Evolutionary conservation across 2,329 filamentous ascomycete species (phyloP).

Genomic region (Cyphellophora europaea): DNA sequence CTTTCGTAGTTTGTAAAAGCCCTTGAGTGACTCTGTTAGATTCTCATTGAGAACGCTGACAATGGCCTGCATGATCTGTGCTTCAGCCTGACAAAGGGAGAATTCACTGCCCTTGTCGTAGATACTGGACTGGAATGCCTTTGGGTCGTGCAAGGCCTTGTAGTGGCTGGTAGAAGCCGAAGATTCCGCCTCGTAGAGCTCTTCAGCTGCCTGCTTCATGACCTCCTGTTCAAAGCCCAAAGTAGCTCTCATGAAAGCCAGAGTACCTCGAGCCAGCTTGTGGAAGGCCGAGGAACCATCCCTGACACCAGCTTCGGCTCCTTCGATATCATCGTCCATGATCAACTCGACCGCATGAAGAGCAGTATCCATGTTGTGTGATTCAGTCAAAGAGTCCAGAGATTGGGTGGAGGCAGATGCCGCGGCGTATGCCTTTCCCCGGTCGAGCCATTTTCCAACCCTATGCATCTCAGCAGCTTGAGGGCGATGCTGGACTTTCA

Average conservation of each 20-base stretch:
- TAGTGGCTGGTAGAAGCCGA: conserved; percentile 68
- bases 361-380: conserved; percentile 27
- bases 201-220: conserved; percentile 71
- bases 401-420: conserved; percentile 40
- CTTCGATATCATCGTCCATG: conserved; percentile 83
- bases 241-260: conserved; percentile 75
- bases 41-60: conserved; percentile 87
- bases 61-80: conserved; percentile 81
- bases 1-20: conserved; percentile 86
- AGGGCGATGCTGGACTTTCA: no score
- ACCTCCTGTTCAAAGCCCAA: conserved; percentile 86
- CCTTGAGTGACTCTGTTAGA: conserved; percentile 79
- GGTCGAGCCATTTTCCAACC: conserved; percentile 46
- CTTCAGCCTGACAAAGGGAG: conserved; percentile 71
- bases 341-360: conserved; percentile 55
- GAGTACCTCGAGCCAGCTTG: conserved; percentile 68
- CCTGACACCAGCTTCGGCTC: conserved; percentile 63
- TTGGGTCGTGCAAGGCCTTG: conserved; percentile 57
- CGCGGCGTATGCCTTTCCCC: conserved; percentile 54
- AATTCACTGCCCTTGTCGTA: conserved; percentile 84
- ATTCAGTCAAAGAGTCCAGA: conserved; percentile 48
- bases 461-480: conserved; percentile 11
- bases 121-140: conserved; percentile 49
- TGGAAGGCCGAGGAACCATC: conserved; percentile 80
- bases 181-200: conserved; percentile 66